These are phyloP conservation scores for Petrea volubilis DNA, from an alignment of 257 asterid species.

Conservation along the genomic window DNA sequence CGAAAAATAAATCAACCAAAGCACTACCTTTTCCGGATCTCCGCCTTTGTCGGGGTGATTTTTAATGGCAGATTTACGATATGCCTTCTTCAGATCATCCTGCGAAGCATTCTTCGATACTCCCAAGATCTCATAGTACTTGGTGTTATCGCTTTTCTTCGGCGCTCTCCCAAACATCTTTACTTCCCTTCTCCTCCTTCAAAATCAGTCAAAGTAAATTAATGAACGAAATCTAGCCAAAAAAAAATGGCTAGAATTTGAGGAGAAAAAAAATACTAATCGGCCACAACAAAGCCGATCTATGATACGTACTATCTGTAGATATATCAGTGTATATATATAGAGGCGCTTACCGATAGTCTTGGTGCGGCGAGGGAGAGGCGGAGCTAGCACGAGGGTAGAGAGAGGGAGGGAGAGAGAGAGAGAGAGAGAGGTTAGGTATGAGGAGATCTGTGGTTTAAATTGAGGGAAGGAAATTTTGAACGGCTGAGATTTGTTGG, in stretches of 20 bases:
- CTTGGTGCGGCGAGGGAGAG: constrained; percentile 24
- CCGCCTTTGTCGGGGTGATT: constrained; percentile 92
- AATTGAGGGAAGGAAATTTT: constrained; percentile 8
- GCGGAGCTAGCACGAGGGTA: constrained; percentile 11
- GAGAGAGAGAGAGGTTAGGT: constrained; percentile 27
- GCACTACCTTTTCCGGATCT: constrained; percentile 73
- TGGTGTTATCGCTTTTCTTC: constrained; percentile 72
- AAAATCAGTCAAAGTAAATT: constrained; percentile 18
- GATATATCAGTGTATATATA: not conserved
- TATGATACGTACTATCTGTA: not conserved
- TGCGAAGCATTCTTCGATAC: constrained; percentile 67
- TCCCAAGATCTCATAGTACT: constrained; percentile 77
- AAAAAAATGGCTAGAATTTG: not conserved
- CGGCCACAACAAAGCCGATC: constrained; percentile 20
- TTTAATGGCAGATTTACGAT: constrained; percentile 75
- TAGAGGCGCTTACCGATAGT: constrained; percentile 27
- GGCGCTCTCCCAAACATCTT: constrained; percentile 86
- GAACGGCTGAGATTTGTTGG: constrained; percentile 45
- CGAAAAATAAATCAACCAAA: not conserved
- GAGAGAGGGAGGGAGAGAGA: not conserved
- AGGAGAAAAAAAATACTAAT: not conserved
- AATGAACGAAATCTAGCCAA: not conserved
- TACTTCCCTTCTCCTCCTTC: constrained; percentile 18
- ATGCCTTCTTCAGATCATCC: constrained; percentile 83
- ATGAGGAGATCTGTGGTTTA: constrained; percentile 24